Conservation (phyloP, 495 filamentous ascomycete species). For the Penicillium odoratum region DNA sequence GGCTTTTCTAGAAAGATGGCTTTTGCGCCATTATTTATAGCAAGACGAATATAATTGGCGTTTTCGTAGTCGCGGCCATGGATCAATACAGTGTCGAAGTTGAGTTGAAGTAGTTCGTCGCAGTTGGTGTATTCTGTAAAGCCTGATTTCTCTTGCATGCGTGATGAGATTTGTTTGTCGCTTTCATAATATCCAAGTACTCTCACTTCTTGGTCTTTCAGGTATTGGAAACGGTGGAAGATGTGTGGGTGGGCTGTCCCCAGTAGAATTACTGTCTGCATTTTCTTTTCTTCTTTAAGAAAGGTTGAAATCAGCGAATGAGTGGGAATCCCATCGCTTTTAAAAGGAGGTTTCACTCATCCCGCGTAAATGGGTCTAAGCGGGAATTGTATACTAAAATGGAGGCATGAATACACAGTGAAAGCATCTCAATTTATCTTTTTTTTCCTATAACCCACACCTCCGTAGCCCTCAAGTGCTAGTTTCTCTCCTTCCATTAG, state of each 20-base stretch:
- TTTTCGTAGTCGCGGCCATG: constrained; percentile 1
- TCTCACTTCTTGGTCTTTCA: background rate
- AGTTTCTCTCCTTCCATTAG: background rate
- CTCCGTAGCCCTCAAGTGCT: background rate
- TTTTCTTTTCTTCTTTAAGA: background rate
- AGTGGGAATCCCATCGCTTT: too few species aligned
- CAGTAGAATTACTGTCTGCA: background rate
- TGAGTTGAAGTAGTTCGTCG: too few species aligned
- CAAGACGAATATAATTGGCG: background rate
- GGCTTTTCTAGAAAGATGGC: background rate
- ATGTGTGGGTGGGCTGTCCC: constrained; percentile 1
- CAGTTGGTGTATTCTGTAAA: background rate
- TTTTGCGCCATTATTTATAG: background rate
- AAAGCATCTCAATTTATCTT: background rate
- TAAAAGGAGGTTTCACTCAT: too few species aligned
- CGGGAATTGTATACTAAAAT: too few species aligned
- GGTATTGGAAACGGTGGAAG: background rate
- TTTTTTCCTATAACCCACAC: background rate
- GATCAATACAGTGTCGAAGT: background rate
- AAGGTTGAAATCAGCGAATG: background rate
- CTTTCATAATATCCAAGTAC: background rate
- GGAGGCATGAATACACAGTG: too few species aligned
- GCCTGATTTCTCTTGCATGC: background rate
- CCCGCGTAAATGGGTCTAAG: too few species aligned
- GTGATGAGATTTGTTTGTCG: background rate